phyloP scores from a whole-genome alignment of 129 eudicot species.

The Lactuca saligna region DNA sequence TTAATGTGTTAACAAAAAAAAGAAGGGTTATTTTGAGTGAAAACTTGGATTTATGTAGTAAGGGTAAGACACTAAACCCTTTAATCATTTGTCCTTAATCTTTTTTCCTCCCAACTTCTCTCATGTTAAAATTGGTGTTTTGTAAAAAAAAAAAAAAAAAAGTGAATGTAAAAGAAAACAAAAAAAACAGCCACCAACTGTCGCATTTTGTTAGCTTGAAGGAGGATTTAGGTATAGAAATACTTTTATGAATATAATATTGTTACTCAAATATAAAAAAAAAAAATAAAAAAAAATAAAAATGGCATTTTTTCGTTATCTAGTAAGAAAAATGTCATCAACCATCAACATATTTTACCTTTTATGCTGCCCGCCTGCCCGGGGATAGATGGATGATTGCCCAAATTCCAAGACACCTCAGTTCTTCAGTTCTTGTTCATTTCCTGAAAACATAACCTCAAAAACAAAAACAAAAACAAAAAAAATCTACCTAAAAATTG shows the following conservation, averaged over 20 bases:
- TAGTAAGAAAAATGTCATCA: not conserved
- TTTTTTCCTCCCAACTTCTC: too few species aligned
- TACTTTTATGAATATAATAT: not conserved
- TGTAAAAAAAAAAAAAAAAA: too few species aligned
- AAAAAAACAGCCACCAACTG: too few species aligned
- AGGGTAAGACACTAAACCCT: too few species aligned
- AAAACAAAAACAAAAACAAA: not conserved
- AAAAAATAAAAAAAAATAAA: too few species aligned
- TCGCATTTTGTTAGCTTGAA: not conserved
- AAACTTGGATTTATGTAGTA: too few species aligned
- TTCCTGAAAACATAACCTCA: conserved; percentile 12
- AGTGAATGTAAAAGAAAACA: too few species aligned
- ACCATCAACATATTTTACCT: conserved; percentile 14
- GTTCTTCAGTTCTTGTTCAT: conserved; percentile 9
- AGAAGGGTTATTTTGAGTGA: too few species aligned
- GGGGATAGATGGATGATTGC: not conserved
- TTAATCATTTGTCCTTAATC: too few species aligned
- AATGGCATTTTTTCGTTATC: not conserved
- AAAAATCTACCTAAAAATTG: not conserved
- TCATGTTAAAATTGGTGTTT: too few species aligned
- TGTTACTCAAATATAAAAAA: too few species aligned
- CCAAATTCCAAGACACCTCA: not conserved
- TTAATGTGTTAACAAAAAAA: too few species aligned
- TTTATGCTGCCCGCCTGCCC: not conserved
- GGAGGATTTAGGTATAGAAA: not conserved